phyloP scores from a whole-genome alignment of 257 asterid genomes.

The Sherardia arvensis region DNA sequence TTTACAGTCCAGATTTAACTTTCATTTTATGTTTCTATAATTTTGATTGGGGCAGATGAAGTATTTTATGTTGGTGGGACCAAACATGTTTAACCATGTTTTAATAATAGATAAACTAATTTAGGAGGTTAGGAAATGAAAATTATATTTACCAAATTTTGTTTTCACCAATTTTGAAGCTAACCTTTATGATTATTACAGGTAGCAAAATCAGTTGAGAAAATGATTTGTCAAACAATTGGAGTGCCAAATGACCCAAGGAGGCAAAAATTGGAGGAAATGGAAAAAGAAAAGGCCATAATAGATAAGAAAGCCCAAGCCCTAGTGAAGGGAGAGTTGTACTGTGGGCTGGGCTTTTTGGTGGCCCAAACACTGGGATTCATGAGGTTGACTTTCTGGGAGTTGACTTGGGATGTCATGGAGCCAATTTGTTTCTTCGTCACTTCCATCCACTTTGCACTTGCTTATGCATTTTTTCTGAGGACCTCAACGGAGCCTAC shows the following conservation, averaged over 20 bases:
- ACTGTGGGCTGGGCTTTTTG: constrained; percentile 68
- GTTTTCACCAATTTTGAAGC: not conserved
- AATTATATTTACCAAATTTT: not conserved
- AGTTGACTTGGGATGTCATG: constrained; percentile 91
- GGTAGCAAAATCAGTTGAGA: constrained; percentile 75
- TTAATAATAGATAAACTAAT: not conserved
- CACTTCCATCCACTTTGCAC: constrained; percentile 59
- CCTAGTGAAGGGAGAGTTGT: constrained; percentile 50
- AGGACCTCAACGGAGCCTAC: constrained; percentile 45
- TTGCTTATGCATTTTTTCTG: constrained; percentile 50
- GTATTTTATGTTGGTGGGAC: too few species aligned
- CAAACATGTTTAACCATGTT: too few species aligned
- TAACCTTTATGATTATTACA: not conserved
- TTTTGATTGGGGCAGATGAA: too few species aligned
- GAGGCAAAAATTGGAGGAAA: constrained; percentile 38
- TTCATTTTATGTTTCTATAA: too few species aligned
- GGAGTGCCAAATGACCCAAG: constrained; percentile 72
- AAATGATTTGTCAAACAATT: constrained; percentile 37
- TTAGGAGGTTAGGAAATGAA: not conserved
- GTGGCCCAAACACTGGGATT: constrained; percentile 69
- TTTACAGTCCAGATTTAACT: too few species aligned
- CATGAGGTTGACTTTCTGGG: constrained; percentile 93
- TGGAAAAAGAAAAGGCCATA: constrained; percentile 38
- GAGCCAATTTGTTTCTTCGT: constrained; percentile 95
- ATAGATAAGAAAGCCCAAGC: constrained; percentile 60